Evolutionary conservation across 2,329 filamentous ascomycete species (phyloP).

Genomic region (Xylariaceae sp.): DNA sequence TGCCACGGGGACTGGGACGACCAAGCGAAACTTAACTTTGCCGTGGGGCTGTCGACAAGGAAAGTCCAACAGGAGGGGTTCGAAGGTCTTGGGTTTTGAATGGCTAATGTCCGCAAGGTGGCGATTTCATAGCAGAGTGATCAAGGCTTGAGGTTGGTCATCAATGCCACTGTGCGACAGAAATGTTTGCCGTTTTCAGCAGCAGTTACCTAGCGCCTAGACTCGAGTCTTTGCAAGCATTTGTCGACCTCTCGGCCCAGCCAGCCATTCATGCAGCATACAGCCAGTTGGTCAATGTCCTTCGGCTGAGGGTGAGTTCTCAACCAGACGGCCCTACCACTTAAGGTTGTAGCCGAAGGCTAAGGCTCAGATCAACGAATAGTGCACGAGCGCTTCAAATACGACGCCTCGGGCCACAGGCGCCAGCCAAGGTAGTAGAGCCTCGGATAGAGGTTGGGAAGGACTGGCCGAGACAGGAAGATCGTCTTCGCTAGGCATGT

Average conservation of each 20-base stretch:
- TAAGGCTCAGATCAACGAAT: not conserved
- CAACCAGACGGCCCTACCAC: no score
- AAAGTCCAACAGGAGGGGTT: conserved; percentile 71
- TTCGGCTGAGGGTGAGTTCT: no score
- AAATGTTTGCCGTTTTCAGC: not conserved
- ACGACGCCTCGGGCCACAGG: conserved; percentile 18
- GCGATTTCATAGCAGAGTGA: conserved; percentile 21
- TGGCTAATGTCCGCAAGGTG: conserved; percentile 23
- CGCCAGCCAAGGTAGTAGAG: conserved; percentile 7
- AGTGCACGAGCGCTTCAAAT: conserved; percentile 5
- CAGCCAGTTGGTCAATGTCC: no score
- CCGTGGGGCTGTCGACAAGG: conserved; percentile 63
- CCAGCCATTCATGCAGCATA: no score
- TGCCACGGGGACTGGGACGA: conserved; percentile 51
- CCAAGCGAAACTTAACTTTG: conserved; percentile 53
- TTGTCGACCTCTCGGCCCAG: no score
- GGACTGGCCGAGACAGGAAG: conserved; percentile 28
- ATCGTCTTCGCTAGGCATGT: conserved; percentile 17
- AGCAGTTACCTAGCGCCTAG: no score
- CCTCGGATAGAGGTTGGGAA: conserved; percentile 20
- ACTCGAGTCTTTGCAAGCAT: no score
- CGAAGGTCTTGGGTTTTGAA: conserved; percentile 42
- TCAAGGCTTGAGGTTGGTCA: conserved; percentile 13
- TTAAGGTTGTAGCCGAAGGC: no score
- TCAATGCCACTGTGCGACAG: conserved; percentile 1